Evolutionary conservation across 768 basidiomycete species (phyloP).

Genomic region (Rhodotorula toruloides): DNA sequence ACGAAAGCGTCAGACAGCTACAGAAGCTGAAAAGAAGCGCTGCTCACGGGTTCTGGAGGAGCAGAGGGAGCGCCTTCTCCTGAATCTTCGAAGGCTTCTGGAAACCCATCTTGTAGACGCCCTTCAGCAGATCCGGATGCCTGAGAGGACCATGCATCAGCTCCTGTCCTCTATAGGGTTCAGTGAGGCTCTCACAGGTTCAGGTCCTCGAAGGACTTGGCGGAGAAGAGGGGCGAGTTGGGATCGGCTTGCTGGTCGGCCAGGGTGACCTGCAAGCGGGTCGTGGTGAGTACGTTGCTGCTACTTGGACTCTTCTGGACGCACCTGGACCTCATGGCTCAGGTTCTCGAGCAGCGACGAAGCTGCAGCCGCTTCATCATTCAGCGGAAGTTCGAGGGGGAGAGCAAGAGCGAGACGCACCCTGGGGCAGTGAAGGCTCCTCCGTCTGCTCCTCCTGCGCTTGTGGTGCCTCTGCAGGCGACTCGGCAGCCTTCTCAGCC

Average conservation of each 20-base stretch:
- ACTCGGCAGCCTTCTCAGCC: neutral
- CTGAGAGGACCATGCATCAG: conserved; percentile 49
- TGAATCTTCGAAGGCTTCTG: conserved; percentile 98
- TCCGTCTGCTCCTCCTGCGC: neutral
- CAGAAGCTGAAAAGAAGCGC: conserved; percentile 44
- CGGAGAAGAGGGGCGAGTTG: conserved; percentile 89
- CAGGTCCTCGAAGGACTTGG: conserved; percentile 89
- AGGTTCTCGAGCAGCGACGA: conserved; percentile 32
- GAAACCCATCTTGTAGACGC: conserved; percentile 90
- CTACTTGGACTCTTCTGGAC: neutral
- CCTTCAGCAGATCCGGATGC: conserved; percentile 80
- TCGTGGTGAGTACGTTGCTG: too few relatives aligned
- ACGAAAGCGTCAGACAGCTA: neutral
- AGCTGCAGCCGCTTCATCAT: conserved; percentile 9
- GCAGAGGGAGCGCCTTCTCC: conserved; percentile 86
- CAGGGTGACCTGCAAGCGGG: conserved; percentile 67
- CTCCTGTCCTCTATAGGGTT: neutral
- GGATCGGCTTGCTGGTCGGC: conserved; percentile 94
- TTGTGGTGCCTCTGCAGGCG: neutral
- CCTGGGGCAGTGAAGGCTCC: neutral
- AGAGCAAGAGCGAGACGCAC: neutral
- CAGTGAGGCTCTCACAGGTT: conserved; percentile 64
- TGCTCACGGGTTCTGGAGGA: conserved; percentile 78
- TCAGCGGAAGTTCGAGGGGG: neutral
- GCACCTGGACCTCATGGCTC: conserved; percentile 36